Evolutionary conservation across 352 stramenopile genomes (phyloP), one percentile per base, ranked within the genome.

Genomic region (Phytophthora boehmeriae): DNA sequence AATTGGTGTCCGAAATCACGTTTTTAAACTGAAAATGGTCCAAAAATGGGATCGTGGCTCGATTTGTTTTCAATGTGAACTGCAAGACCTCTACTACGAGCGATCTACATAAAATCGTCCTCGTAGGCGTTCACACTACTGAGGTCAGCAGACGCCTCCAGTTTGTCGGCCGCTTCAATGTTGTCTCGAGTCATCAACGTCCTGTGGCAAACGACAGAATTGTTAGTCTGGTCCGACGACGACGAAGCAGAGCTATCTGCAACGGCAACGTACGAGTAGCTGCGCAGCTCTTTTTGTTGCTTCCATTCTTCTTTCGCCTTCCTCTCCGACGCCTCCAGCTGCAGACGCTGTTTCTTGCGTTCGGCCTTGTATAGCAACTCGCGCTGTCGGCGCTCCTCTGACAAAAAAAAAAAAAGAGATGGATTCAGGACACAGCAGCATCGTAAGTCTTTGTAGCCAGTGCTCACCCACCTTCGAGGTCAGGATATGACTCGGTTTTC

Each of bases 111-210:
- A 42, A 92, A 92, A 61, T 92, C 80, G 16, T 92, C 83, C 63
- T 92, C 80, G 53, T 90, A 92, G 0, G 77, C 80, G 45, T 90
- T 90, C 47, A 89, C 79, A 38, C 75, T 89, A 30, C 69, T 83
- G 38, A 87, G 73, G 54, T 89, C 79, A 14, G 75, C 71, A 5
- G 74, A 68, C 0, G 79, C 76, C 39, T 79, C 57, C 13, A 86
- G 23, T 17, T 76, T 82, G 3, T 72, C 66, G 19, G 59, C 68
- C 1, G 68, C 59, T 8, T 86, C 67, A 25, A 92, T 89, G 36
- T 90, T 92, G 30, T 90, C 79, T 58, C 83, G 72, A 3, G 65
- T 83, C 73, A 92, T 65, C 6, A 92, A 62, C 4, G 75, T 72
- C 17, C 83, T 92, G 50, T 2, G 25, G 20, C 32, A 57, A 32